Evolutionary conservation across 768 basidiomycete species (phyloP).

Genomic region (Termitomyces sp.): DNA sequence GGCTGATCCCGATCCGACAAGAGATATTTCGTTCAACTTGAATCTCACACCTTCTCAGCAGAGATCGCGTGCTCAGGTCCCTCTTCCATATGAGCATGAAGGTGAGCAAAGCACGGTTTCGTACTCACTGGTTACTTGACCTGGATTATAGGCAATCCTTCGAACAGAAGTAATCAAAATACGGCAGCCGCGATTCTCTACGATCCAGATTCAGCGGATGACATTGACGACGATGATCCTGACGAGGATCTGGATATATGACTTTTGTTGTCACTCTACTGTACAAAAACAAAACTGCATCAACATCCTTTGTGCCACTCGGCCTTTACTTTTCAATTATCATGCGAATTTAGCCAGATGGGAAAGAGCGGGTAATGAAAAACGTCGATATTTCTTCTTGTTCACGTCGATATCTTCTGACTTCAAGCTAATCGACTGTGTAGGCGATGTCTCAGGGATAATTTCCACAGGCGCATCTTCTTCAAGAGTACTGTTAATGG

Average conservation of each 20-base stretch:
- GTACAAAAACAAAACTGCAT: neutral
- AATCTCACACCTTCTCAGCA: slow-evolving; percentile 79
- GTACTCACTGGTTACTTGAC: neutral
- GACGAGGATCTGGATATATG: slow-evolving; percentile 91
- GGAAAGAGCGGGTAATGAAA: slow-evolving; percentile 27
- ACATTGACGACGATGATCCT: slow-evolving; percentile 93
- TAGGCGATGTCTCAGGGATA: neutral
- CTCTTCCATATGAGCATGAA: slow-evolving; percentile 87
- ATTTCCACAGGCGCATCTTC: neutral
- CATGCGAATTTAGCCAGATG: slow-evolving; percentile 15
- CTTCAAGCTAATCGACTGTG: neutral
- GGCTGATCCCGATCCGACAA: slow-evolving; percentile 52
- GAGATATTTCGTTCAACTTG: slow-evolving; percentile 84
- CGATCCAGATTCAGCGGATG: slow-evolving; percentile 91
- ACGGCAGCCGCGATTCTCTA: slow-evolving; percentile 63
- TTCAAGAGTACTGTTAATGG: neutral
- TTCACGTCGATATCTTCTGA: neutral
- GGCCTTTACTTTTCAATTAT: neutral
- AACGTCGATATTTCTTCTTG: slow-evolving; percentile 21
- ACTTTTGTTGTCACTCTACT: neutral
- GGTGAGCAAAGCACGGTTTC: slow-evolving; percentile 33
- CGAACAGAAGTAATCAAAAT: slow-evolving; percentile 14
- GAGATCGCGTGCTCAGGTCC: slow-evolving; percentile 73
- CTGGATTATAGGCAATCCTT: slow-evolving; percentile 27
- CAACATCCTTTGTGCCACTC: neutral